A percentile compares a stretch with the other conserved stretches of the same genome.
These are phyloP conservation scores for Fistulifera pelliculosa DNA, from an alignment of 108 stramenopile species.

Conservation along the genomic window DNA sequence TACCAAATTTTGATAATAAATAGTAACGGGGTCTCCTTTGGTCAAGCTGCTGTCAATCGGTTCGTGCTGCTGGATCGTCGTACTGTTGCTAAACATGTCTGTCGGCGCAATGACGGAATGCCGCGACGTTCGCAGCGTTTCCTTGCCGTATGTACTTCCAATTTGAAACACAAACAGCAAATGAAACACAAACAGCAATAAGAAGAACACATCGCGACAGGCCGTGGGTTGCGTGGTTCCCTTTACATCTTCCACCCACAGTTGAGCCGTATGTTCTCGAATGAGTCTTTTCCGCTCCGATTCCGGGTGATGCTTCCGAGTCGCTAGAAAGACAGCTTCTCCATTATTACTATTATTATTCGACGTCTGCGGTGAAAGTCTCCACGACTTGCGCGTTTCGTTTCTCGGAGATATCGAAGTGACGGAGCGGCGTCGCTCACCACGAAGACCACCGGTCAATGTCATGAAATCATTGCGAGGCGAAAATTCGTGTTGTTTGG, in stretches of 20 bases:
- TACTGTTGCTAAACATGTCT: not conserved
- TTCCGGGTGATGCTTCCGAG: constrained; percentile 6
- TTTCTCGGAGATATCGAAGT: too few species aligned
- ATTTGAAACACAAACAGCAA: constrained; percentile 34
- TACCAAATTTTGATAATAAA: constrained; percentile 56
- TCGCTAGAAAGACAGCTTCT: constrained; percentile 31
- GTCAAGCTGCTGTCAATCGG: not conserved
- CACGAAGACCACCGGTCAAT: too few species aligned
- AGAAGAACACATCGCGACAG: constrained; percentile 57
- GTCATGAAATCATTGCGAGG: too few species aligned
- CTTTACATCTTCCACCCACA: constrained; percentile 64
- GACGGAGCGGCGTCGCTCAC: too few species aligned
- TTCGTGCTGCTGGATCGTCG: not conserved
- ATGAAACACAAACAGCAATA: constrained; percentile 59
- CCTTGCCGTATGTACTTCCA: constrained; percentile 49
- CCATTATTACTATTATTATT: constrained; percentile 9
- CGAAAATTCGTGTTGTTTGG: too few species aligned
- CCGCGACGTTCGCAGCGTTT: constrained; percentile 26
- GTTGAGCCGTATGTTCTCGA: constrained; percentile 65
- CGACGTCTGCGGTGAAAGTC: too few species aligned
- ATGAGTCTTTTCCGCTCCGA: constrained; percentile 44
- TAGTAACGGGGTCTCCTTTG: constrained; percentile 4
- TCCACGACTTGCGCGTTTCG: too few species aligned
- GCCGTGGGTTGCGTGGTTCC: constrained; percentile 50
- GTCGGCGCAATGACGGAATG: not conserved